Conservation (phyloP, 305 asterid genomes). For the Solanum aculeatissimum region DNA sequence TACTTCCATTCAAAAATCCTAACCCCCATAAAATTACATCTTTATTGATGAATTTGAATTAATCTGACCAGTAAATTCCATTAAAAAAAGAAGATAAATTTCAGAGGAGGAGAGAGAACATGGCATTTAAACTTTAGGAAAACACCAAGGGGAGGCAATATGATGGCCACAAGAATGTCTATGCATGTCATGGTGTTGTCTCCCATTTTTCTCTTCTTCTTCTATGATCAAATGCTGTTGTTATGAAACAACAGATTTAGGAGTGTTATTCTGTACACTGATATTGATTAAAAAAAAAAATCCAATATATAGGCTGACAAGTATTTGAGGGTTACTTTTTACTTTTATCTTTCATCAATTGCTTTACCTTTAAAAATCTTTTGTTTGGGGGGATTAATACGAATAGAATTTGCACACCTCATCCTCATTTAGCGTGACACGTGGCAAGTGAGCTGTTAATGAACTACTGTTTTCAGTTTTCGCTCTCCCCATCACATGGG, state of each 20-base stretch:
- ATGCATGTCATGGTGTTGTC: slow-evolving; percentile 33
- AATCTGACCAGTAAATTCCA: not conserved
- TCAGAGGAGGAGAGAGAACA: slow-evolving; percentile 10
- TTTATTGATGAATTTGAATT: not conserved
- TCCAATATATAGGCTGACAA: not conserved
- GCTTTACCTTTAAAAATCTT: not conserved
- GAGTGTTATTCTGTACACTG: not conserved
- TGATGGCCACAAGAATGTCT: slow-evolving; percentile 57
- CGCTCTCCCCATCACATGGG: not conserved
- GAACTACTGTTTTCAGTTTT: not conserved
- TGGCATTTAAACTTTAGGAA: slow-evolving; percentile 60
- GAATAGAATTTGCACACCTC: not conserved
- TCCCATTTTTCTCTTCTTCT: not conserved
- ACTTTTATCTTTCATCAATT: not conserved
- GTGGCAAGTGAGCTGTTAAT: not conserved
- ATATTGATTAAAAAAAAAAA: too few species aligned
- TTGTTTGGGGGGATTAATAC: not conserved
- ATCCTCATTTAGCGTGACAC: not conserved
- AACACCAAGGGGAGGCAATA: slow-evolving; percentile 73
- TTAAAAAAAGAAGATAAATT: not conserved
- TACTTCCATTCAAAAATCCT: not conserved
- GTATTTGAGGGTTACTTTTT: not conserved
- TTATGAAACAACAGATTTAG: not conserved
- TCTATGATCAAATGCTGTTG: not conserved
- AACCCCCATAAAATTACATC: not conserved